Base-by-base conservation (phyloP, 768 basidiomycete species). In the Hydnomerulius pinastri region DNA sequence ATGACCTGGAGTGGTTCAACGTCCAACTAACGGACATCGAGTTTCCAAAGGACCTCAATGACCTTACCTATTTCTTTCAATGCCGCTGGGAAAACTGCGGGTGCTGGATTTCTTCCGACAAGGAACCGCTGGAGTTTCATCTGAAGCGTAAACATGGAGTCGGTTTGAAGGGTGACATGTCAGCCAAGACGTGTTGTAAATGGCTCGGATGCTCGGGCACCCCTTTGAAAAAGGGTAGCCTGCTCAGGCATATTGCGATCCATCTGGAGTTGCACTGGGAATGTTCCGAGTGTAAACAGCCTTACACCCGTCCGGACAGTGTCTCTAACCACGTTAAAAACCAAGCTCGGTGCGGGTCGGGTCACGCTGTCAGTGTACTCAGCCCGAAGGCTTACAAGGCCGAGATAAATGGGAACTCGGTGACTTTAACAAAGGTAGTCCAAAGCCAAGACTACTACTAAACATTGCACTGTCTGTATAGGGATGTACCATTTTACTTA, bases 361-460 rank as follows among this genome's bases (percentile, higher is more conserved):
- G 52, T 2, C 10, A 17, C 0, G 46, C 61, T 11, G 25, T 53
- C 23, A 60, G 52, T 18, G 7, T 20, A 18, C 56, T 61, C 2
- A 66, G 64, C 39, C 24, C 32, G 12, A 20, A 38, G 23, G 63
- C 55, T 4, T 58, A 54, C 33, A 49, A 12, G 2, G 53, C 46
- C 24, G 30, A 18, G 27, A 20, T 35, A 13, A 54, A 51, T 11
- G 40, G 7, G 17, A 27, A 58, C 17, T 50, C 53, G 2, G 50
- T 57, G 2, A 65, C 63, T 3, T 55, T 61, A 38, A 58, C 45
- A 18, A 63, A 66, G 45, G 28, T 58, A 15, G 6, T 53, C 24
- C 40, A 44, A 21, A 11, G 5, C 8, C 6, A 18, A 25, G 27
- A 29, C 5, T 28, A 30, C 37, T 13, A 50, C 21, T 15, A 21